Evolutionary conservation across 1,284 basidiomycete genomes (phyloP).

Genomic region (Boletellus sp.): DNA sequence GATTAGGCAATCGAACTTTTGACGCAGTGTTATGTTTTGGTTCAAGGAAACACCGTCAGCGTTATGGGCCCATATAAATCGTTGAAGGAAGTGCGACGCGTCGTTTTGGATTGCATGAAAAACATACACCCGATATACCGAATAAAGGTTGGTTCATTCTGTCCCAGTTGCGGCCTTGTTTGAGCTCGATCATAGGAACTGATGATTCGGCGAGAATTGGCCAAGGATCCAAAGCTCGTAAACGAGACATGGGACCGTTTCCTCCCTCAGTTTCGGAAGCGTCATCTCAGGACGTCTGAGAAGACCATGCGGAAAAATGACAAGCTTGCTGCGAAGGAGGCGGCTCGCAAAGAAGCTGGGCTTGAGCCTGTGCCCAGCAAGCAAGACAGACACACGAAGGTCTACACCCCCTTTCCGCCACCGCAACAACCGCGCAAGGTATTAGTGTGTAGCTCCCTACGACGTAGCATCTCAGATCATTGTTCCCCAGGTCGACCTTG

Average conservation of each 20-base stretch:
- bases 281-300: constrained; percentile 87
- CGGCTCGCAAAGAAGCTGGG: constrained; percentile 60
- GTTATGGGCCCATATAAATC: constrained; percentile 97
- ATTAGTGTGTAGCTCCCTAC: constrained; percentile 2
- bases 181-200: constrained; percentile 66
- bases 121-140: constrained; percentile 99
- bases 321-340: constrained; percentile 50
- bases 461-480: constrained; percentile 9
- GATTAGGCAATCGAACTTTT: constrained; percentile 91
- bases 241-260: constrained; percentile 97
- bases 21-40: constrained; percentile 95
- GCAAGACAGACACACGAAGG: constrained; percentile 64
- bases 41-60: constrained; percentile 97
- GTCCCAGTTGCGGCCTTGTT: constrained; percentile 1
- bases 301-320: constrained; percentile 88
- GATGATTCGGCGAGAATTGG: constrained; percentile 97
- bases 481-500: constrained; percentile 71
- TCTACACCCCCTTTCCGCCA: constrained; percentile 99
- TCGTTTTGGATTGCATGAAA: constrained; percentile 98
- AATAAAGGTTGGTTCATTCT: constrained; percentile 71
- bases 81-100: constrained; percentile 92
- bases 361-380: constrained; percentile 39
- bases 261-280: constrained; percentile 93
- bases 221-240: constrained; percentile 96
- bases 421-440: constrained; percentile 91